phyloP scores from a whole-genome alignment of 352 stramenopile species.

The Globisporangium cystogenes region DNA sequence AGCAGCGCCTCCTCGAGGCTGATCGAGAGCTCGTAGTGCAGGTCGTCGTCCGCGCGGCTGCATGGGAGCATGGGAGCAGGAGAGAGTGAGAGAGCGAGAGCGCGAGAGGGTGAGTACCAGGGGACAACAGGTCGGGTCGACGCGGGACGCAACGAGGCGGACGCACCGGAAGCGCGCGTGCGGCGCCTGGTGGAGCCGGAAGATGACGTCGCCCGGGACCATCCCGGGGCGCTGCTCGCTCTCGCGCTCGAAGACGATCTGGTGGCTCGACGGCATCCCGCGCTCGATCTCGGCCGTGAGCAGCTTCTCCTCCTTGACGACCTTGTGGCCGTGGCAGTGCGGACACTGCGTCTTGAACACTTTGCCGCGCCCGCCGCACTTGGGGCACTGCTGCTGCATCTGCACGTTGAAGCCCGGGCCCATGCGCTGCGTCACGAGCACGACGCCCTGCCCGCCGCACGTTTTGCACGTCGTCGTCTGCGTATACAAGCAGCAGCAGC shows the following conservation, averaged over 20 bases:
- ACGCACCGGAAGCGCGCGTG: slow-evolving; percentile 85
- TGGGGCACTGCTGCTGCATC: slow-evolving; percentile 88
- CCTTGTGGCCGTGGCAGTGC: slow-evolving; percentile 77
- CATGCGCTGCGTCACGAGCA: slow-evolving; percentile 81
- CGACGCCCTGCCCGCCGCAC: slow-evolving; percentile 63
- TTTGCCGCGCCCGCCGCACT: slow-evolving; percentile 86
- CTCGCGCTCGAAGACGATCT: slow-evolving; percentile 85
- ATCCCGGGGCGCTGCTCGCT: slow-evolving; percentile 82
- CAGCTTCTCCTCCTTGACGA: slow-evolving; percentile 77
- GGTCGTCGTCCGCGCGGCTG: slow-evolving; percentile 91
- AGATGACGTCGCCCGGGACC: slow-evolving; percentile 93
- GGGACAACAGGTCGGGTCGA: too few relatives aligned
- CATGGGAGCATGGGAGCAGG: too few relatives aligned
- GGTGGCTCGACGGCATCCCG: slow-evolving; percentile 76
- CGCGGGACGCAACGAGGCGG: too few relatives aligned
- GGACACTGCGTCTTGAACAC: slow-evolving; percentile 95
- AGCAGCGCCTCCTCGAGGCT: slow-evolving; percentile 95
- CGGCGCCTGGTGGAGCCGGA: slow-evolving; percentile 89
- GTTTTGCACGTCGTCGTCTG: slow-evolving; percentile 70
- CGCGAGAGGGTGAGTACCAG: too few relatives aligned
- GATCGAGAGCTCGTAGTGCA: slow-evolving; percentile 94
- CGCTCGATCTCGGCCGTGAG: slow-evolving; percentile 74
- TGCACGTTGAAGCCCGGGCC: slow-evolving; percentile 79
- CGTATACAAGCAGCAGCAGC: background rate
- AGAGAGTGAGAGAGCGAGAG: too few relatives aligned